Base-by-base conservation (phyloP, 805 yeast genomes). In the Teunomyces stri region DNA sequence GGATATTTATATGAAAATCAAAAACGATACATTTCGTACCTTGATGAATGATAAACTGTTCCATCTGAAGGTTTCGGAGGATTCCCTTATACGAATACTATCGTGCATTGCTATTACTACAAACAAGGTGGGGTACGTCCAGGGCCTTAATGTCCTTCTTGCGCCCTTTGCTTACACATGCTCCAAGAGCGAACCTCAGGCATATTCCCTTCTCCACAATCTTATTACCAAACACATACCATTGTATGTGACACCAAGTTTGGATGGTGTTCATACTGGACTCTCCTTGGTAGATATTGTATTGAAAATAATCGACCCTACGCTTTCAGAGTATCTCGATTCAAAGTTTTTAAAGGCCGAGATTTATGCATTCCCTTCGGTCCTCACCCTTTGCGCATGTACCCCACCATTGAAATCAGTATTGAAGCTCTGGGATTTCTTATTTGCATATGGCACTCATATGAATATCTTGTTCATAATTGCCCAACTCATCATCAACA, bases 371-470 rank as follows among this genome's bases (percentile, higher is more conserved):
- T 83, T 90, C 53, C 87, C 90, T 3, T 82, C 91, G 0, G 87
- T 89, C 0, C 67, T 91, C 52, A 90, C 97, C 0, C 69, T 91
- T 41, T 82, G 91, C 47, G 92, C 96, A 2, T 88, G 96, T 57
- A 89, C 95, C 5, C 96, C 95, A 7, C 91, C 96, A 0, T 69
- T 91, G 39, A 68, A 72, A 28, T 89, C 90, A 52, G 87, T 87
- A 1, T 66, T 90, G 33, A 79, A 82, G 48, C 72, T 90, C 13
- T 90, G 97, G 97, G 97, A 90, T 62, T 87, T 90, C 54, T 67
- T 89, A 56, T 86, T 90, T 65, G 96, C 97, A 3, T 90, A 88
- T 58, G 97, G 97, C 0, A 81, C 87, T 15, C 96, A 91, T 59
- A 77, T 89, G 83, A 90, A 91, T 65, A 78, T 91, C 25, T 70